phyloP scores from a whole-genome alignment of 2,329 filamentous ascomycete species.

The Botrytis aclada region DNA sequence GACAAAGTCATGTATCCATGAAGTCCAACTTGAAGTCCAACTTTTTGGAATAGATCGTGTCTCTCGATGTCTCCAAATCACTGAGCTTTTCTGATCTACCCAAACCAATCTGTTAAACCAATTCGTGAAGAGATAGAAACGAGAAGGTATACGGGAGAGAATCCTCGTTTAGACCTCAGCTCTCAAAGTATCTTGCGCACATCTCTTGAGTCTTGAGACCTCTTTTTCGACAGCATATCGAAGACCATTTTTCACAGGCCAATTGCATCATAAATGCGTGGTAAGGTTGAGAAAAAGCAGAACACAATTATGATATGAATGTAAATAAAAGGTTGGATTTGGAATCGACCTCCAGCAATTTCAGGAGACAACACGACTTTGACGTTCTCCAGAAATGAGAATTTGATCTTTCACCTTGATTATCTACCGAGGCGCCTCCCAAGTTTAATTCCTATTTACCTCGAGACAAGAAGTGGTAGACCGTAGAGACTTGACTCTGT shows the following conservation, averaged over 20 bases:
- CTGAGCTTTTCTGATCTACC: background rate
- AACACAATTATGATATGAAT: background rate
- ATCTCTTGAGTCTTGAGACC: background rate
- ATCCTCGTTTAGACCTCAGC: background rate
- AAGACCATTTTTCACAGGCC: background rate
- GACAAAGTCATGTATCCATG: background rate
- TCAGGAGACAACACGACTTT: background rate
- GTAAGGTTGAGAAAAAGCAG: no score
- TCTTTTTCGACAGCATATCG: background rate
- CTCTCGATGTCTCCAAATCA: background rate
- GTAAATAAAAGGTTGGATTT: background rate
- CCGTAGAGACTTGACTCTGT: background rate
- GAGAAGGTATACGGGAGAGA: background rate
- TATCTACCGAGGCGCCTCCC: background rate
- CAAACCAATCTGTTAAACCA: background rate
- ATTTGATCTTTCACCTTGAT: background rate
- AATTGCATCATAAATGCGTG: no score
- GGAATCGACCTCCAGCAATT: background rate
- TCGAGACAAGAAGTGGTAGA: background rate
- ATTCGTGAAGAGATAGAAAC: background rate
- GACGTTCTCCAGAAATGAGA: background rate
- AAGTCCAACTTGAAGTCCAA: background rate
- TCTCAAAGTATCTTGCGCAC: background rate
- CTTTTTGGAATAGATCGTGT: background rate
- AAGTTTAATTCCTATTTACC: background rate